Conservation (phyloP, 2,329 filamentous ascomycete genomes). For the Epichloe uncinata region DNA sequence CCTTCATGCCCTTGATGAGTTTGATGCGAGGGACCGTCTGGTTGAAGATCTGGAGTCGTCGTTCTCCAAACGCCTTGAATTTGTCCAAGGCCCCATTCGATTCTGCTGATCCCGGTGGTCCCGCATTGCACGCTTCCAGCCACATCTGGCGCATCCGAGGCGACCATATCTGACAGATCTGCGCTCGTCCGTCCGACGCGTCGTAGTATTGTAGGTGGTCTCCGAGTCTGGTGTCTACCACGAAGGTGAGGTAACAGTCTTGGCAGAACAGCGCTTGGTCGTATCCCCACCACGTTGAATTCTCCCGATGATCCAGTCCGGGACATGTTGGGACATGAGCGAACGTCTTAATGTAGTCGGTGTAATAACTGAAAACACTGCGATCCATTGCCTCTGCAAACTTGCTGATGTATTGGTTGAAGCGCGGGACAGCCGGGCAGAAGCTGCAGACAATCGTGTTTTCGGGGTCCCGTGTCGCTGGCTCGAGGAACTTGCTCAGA, state of each 20-base stretch:
- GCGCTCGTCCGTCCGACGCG: constrained; percentile 11
- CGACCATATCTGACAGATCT: constrained; percentile 25
- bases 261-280: constrained; percentile 19
- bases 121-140: constrained; percentile 15
- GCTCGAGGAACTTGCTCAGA: constrained; percentile 17
- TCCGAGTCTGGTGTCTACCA: constrained; percentile 16
- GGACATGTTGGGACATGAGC: constrained; percentile 16
- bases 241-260: constrained; percentile 20
- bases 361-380: constrained; percentile 18
- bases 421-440: constrained; percentile 14
- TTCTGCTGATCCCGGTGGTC: constrained; percentile 13
- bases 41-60: constrained; percentile 16
- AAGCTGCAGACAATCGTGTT: constrained; percentile 18
- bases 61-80: constrained; percentile 16
- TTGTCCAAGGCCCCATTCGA: constrained; percentile 13
- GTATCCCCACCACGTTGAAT: constrained; percentile 23
- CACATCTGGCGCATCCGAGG: constrained; percentile 25
- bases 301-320: constrained; percentile 12
- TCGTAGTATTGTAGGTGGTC: constrained; percentile 13
- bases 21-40: constrained; percentile 18
- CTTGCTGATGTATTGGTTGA: constrained; percentile 12
- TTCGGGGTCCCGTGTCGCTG: constrained; percentile 7
- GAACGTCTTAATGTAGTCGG: constrained; percentile 17
- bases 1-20: constrained; percentile 15
- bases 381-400: constrained; percentile 19